phyloP scores from a whole-genome alignment of 2,329 filamentous ascomycete genomes.

The Coleophoma eucalyptorum region DNA sequence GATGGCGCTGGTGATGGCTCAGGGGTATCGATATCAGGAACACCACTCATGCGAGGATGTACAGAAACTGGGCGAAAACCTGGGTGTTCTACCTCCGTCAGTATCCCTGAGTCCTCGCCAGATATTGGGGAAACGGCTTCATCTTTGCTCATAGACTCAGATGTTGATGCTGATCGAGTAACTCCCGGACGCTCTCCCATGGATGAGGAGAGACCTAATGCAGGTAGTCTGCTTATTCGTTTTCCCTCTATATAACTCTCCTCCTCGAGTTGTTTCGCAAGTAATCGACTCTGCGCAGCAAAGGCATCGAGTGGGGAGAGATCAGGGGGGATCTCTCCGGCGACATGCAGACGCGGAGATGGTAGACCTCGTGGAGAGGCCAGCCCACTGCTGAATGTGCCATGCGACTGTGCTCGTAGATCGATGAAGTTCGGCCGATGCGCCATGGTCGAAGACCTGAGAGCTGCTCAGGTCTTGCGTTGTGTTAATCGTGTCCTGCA shows the following conservation, averaged over 20 bases:
- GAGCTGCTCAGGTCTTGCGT: neutral
- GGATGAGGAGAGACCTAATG: constrained; percentile 77
- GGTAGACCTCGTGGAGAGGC: constrained; percentile 19
- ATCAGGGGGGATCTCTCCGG: constrained; percentile 80
- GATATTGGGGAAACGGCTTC: constrained; percentile 20
- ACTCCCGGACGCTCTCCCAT: constrained; percentile 76
- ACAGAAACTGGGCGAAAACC: constrained; percentile 64
- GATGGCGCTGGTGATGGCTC: constrained; percentile 1
- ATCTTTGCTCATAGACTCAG: constrained; percentile 36
- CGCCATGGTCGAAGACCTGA: constrained; percentile 15
- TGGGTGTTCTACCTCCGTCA: constrained; percentile 49
- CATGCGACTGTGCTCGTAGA: constrained; percentile 24
- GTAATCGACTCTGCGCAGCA: constrained; percentile 81
- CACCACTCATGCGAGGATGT: constrained; percentile 66
- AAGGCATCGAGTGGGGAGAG: constrained; percentile 95
- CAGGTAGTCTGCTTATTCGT: constrained; percentile 81
- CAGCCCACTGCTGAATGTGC: constrained; percentile 14
- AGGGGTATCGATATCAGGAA: neutral
- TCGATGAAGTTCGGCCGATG: constrained; percentile 26
- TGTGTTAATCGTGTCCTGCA: neutral
- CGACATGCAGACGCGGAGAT: constrained; percentile 73
- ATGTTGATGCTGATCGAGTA: constrained; percentile 71
- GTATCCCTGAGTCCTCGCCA: constrained; percentile 40
- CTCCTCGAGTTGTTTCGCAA: constrained; percentile 77
- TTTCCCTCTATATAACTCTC: constrained; percentile 70